Base-by-base conservation (phyloP, 495 filamentous ascomycete genomes). In the Lophiotrema nucula region DNA sequence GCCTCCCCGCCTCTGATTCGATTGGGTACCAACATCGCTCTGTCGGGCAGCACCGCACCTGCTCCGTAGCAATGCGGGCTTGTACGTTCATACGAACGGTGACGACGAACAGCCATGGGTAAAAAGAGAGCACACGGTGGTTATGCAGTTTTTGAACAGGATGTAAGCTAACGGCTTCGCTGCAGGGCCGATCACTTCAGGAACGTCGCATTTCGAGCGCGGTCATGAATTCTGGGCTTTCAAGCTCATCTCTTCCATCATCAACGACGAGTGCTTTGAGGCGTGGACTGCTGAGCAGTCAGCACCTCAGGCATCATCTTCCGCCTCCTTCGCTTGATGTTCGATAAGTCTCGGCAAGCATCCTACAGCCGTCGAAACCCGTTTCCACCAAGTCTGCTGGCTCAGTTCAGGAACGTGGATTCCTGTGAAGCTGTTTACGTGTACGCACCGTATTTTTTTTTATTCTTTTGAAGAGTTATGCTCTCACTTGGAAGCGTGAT, bases 211-310 rank as follows among this genome's bases (percentile, higher is more conserved):
- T 23, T 39, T 60, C 31, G 57, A 60, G 42, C 43, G 57, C 21
- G 49, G 57, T n/a, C 42, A 41, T 15, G 57, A 60, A 15, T 60
- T 48, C 45, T 60, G 50, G 49, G 49, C 49, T 4, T 60, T 53
- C 33, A 60, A 28, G 13, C 57, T 60, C 35, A 43, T 60, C 15
- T 60, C 57, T 4, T 53, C 57, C 1, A 41, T 60, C 19, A 50
- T 60, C 22, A 60, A 60, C 43, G 50, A 60, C n/a, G 57, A 60
- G 16, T 48, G 31, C 43, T 54, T 60, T 24, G 39, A 31, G 3
- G 5, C 19, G 18, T 60, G 49, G 49, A 35, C 27, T 2, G 16
- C 27, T 15, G 31, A 12, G 10, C 19, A 18, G 39, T 16, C 47
- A 24, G 13, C 48, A 15, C 31, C 31, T 8, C 31, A 35, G 31